These are phyloP conservation scores for Flagelloscypha sp. DNA, from an alignment of 768 basidiomycete genomes.

Conservation along the genomic window DNA sequence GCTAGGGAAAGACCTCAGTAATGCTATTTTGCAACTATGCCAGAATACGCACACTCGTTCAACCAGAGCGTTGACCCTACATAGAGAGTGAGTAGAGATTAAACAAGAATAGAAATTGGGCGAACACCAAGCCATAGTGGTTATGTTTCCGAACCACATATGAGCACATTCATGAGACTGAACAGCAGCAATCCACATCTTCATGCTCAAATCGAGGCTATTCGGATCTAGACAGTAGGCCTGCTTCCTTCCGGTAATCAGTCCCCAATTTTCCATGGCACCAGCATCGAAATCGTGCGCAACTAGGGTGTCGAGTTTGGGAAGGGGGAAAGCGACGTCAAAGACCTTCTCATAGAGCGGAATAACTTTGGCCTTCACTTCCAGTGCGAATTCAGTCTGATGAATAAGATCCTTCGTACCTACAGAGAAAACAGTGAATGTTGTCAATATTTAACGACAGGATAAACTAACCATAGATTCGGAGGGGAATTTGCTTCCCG, in stretches of 20 bases:
- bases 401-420: slow-evolving; percentile 52
- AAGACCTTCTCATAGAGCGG: slow-evolving; percentile 65
- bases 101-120: slow-evolving; percentile 33
- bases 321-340: slow-evolving; percentile 65
- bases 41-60: slow-evolving; percentile 34
- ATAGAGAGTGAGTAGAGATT: too few species aligned
- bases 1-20: slow-evolving; percentile 20
- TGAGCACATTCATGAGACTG: slow-evolving; percentile 56
- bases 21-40: too few species aligned
- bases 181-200: slow-evolving; percentile 47
- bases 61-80: too few species aligned
- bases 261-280: slow-evolving; percentile 64
- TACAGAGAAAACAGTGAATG: slow-evolving; percentile 15
- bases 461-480: slow-evolving; percentile 42
- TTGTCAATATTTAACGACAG: not conserved
- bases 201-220: slow-evolving; percentile 40
- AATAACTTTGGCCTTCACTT: slow-evolving; percentile 49
- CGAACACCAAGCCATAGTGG: slow-evolving; percentile 67
- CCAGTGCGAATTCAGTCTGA: slow-evolving; percentile 53
- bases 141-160: slow-evolving; percentile 61
- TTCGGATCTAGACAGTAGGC: slow-evolving; percentile 52
- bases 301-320: slow-evolving; percentile 67
- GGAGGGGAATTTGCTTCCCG: slow-evolving; percentile 52
- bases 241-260: slow-evolving; percentile 61
- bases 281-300: slow-evolving; percentile 57